Conservation (phyloP, 257 asterid genomes). For the Ajuga chamaepitys region DNA sequence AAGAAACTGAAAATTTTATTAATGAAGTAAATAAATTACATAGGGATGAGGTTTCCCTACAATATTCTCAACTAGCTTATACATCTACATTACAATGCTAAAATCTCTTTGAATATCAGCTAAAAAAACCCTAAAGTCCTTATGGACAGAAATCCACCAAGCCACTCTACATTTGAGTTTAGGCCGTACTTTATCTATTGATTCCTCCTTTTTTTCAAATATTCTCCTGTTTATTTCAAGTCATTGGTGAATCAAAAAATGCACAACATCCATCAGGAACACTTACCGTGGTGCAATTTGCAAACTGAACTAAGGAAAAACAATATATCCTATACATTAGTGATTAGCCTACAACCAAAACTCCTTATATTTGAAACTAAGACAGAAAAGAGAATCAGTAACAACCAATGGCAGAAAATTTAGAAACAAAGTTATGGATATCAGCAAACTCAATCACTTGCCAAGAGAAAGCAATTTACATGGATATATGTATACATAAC, state of each 20-base stretch:
- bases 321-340: neutral
- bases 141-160: too few relatives aligned
- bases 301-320: neutral
- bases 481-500: neutral
- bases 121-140: too few relatives aligned
- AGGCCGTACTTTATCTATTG: too few relatives aligned
- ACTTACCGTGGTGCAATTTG: neutral
- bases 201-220: too few relatives aligned
- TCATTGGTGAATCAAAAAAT: neutral
- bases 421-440: constrained; percentile 1
- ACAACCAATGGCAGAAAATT: neutral
- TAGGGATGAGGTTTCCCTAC: too few relatives aligned
- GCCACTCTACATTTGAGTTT: too few relatives aligned
- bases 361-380: neutral
- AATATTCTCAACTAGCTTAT: too few relatives aligned
- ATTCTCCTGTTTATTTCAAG: too few relatives aligned
- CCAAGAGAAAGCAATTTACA: constrained; percentile 2
- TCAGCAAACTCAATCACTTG: neutral
- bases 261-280: neutral
- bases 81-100: too few relatives aligned
- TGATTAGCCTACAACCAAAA: neutral
- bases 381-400: constrained; percentile 3
- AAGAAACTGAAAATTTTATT: too few relatives aligned
- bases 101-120: too few relatives aligned
- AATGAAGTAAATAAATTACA: too few relatives aligned